Evolutionary conservation across 164 flowering plant genomes (phyloP).

Genomic region (Tinospora cordifolia): DNA sequence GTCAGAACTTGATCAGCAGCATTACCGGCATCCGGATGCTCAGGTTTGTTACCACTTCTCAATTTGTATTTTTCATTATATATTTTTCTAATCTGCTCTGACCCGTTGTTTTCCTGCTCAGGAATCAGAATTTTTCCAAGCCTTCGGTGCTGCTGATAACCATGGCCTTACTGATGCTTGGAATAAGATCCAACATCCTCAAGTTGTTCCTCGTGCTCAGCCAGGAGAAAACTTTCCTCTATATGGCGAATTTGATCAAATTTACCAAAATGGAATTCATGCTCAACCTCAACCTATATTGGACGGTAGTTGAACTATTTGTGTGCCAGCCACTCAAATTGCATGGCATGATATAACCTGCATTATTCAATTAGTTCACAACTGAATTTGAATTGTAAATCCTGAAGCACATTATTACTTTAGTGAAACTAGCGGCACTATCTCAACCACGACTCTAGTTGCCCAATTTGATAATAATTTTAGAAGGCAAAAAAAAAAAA

Average conservation of each 20-base stretch:
- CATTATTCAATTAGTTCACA: too few species aligned
- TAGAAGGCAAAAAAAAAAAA: too few species aligned
- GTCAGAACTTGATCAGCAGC: slow-evolving; percentile 49
- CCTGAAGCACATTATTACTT: too few species aligned
- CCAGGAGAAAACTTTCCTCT: slow-evolving; percentile 22
- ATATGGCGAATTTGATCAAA: slow-evolving; percentile 28
- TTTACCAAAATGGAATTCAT: slow-evolving; percentile 23
- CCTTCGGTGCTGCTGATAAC: slow-evolving; percentile 44
- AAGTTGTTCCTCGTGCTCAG: slow-evolving; percentile 23
- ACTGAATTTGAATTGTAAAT: too few species aligned
- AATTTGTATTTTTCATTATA: background rate
- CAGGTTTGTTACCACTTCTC: slow-evolving; percentile 34
- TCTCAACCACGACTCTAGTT: too few species aligned
- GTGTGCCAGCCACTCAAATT: background rate
- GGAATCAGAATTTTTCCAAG: slow-evolving; percentile 58
- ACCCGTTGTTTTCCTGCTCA: slow-evolving; percentile 14
- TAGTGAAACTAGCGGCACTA: too few species aligned
- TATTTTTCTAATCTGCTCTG: background rate
- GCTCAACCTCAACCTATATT: slow-evolving; percentile 43
- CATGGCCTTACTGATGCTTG: slow-evolving; percentile 55
- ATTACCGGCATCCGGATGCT: slow-evolving; percentile 28
- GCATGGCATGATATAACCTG: background rate
- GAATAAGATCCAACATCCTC: slow-evolving; percentile 62
- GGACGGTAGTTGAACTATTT: slow-evolving; percentile 45
- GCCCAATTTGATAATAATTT: too few species aligned